These are phyloP conservation scores for Kwoniella dejecticola DNA, from an alignment of 768 basidiomycete species.

Conservation along the genomic window DNA sequence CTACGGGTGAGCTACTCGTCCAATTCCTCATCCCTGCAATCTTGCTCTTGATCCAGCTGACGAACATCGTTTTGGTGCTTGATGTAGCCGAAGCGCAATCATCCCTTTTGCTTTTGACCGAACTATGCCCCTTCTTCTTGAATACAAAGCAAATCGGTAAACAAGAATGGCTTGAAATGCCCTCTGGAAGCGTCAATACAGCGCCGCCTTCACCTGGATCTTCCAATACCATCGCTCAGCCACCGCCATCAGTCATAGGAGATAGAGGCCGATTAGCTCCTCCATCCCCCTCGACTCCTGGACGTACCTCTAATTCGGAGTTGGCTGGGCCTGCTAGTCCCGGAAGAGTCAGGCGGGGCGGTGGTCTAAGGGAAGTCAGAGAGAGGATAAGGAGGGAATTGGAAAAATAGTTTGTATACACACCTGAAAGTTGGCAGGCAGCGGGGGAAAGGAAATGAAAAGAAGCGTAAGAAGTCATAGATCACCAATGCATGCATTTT, in stretches of 20 bases:
- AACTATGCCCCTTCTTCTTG: constrained; percentile 56
- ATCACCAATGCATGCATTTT: constrained; percentile 9
- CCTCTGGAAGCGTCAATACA: constrained; percentile 19
- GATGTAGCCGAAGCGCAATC: constrained; percentile 51
- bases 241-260: not conserved
- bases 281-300: constrained; percentile 22
- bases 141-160: constrained; percentile 36
- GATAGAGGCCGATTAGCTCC: constrained; percentile 6
- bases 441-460: not conserved
- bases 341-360: constrained; percentile 41
- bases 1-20: constrained; percentile 41
- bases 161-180: constrained; percentile 56
- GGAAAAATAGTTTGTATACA: constrained; percentile 26
- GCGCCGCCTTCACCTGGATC: constrained; percentile 25
- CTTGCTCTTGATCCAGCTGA: too few relatives aligned
- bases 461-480: not conserved
- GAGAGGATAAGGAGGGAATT: constrained; percentile 54
- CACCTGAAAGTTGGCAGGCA: not conserved
- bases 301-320: not conserved
- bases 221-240: not conserved
- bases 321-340: constrained; percentile 50
- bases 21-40: too few relatives aligned
- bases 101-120: constrained; percentile 48
- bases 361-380: constrained; percentile 55
- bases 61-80: not conserved